Evolutionary conservation across 192 early-diverging fungal species (phyloP).

Genomic region (Chytriomyces confervae): DNA sequence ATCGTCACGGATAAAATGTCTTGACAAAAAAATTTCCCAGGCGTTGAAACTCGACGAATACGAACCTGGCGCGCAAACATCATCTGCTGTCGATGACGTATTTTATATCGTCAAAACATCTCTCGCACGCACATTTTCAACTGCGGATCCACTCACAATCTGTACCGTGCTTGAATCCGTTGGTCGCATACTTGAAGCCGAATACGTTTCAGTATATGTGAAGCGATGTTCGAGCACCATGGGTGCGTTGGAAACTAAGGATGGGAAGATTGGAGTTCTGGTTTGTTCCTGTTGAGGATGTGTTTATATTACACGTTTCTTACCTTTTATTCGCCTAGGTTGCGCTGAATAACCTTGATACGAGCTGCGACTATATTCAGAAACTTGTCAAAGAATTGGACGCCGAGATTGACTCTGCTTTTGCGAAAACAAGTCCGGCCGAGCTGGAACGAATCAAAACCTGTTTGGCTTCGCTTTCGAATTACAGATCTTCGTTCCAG

Average conservation of each 20-base stretch:
- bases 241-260: conserved; percentile 54
- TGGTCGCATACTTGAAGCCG: conserved; percentile 69
- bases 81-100: conserved; percentile 85
- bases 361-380: conserved; percentile 79
- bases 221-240: conserved; percentile 60
- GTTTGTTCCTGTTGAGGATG: conserved; percentile 40
- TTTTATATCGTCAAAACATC: conserved; percentile 89
- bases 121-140: conserved; percentile 73
- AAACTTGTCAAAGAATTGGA: conserved; percentile 73
- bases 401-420: conserved; percentile 56
- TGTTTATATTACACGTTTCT: background rate
- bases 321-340: conserved; percentile 51
- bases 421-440: conserved; percentile 51
- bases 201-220: conserved; percentile 70
- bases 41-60: conserved; percentile 70
- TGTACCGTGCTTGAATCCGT: conserved; percentile 73
- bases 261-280: conserved; percentile 69
- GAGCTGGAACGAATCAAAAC: conserved; percentile 50
- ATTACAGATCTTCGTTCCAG: conserved; percentile 67
- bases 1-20: background rate
- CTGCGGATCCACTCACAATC: conserved; percentile 70
- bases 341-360: conserved; percentile 87
- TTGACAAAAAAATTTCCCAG: conserved; percentile 33
- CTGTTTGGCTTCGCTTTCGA: conserved; percentile 63
- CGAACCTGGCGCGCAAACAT: conserved; percentile 39